Base-by-base conservation (phyloP, 2,329 filamentous ascomycete species). In the Pseudogymnoascus sp. region DNA sequence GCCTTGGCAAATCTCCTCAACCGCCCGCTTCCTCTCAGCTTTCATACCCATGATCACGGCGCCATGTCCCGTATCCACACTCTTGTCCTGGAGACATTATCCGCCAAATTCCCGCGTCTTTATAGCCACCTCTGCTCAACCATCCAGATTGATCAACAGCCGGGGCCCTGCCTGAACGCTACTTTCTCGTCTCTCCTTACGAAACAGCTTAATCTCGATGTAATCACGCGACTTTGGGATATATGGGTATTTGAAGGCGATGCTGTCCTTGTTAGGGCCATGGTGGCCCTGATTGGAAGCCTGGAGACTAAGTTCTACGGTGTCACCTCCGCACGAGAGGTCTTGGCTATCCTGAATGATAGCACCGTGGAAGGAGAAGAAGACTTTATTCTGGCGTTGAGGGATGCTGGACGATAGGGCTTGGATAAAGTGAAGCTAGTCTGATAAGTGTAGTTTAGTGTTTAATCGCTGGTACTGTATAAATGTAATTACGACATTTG, bases 201-300 rank as follows among this genome's bases (percentile, higher is more conserved):
- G 0, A 73, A 74, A 14, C 77, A 81, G 38, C 74, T 90, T 3
- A 80, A 81, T 6, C 78, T 91, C 14, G 89, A 92, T 67, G 82
- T 88, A 66, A 87, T 85, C 3, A 83, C 85, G 1, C 77, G 90
- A 2, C 74, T 94, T 11, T 93, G 89, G 88, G 90, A 95, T 65
- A 83, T 93, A 0, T 91, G 90, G 66, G 84, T 89, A 2, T 91
- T 95, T 65, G 90, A 95, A 70, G 89, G 89, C 25, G 90, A 95
- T 65, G 78, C 82, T 1, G 78, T 89, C 1, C 76, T 92, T 0
- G 81, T 93, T 6, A 78, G 89, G 0, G 88, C 88, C 1, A 87
- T 83, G 0, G 85, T 91, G 0, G 90, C 87, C 0, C 76, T 89
- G 16, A 72, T 94, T 18, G 72, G 73, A 0, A 70, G 71, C 6